Evolutionary conservation across 805 yeast genomes (phyloP), one percentile per base, ranked within the genome.

Genomic region (Kodamaea sagamina): DNA sequence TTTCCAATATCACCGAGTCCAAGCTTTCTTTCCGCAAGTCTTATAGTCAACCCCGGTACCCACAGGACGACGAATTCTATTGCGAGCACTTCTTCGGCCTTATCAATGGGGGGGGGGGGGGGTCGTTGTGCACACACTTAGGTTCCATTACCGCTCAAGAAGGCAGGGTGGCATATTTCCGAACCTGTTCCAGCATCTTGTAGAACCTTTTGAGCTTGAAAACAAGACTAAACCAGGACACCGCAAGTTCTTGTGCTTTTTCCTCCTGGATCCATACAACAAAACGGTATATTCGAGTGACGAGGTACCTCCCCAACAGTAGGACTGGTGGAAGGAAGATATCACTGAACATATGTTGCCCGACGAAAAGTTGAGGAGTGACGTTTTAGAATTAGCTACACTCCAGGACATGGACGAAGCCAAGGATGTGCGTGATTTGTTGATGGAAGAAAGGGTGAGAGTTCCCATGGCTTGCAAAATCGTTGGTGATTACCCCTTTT

Each of bases 171-270:
- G 34, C 68, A 11, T 55, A 71, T 6, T 71, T 71, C 47, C 75
- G 75, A 4, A 71, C 70, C 49, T 36, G 41, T 7, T 62, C 44
- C 75, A 70, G 47, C 74, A 69, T 46, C 67, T 62, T 41, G 75
- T 71, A 7, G 68, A 63, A 41, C 57, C 65, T 5, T 71, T 71
- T 50, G 60, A 62, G 40, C 61, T 71, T 47, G 38, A 40, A 9
- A 75, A 71, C 46, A 52, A 52, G 44, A 41, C 65, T 5, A 68
- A 61, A 43, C 55, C 60, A 0, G 75, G 75, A 1, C 62, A 60
- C 47, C 51, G 75, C 25, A 66, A 66, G 46, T 69, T 71, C 22
- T 50, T 71, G 39, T 67, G 73, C 40, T 67, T 68, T 45, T 71
- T 70, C 41, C 12, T 71, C 3, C 62, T 60, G n/a, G 73, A 68